Evolutionary conservation across 2,329 filamentous ascomycete genomes (phyloP), one percentile per base, ranked within the genome.

Genomic region (Calonectria pauciramosa): DNA sequence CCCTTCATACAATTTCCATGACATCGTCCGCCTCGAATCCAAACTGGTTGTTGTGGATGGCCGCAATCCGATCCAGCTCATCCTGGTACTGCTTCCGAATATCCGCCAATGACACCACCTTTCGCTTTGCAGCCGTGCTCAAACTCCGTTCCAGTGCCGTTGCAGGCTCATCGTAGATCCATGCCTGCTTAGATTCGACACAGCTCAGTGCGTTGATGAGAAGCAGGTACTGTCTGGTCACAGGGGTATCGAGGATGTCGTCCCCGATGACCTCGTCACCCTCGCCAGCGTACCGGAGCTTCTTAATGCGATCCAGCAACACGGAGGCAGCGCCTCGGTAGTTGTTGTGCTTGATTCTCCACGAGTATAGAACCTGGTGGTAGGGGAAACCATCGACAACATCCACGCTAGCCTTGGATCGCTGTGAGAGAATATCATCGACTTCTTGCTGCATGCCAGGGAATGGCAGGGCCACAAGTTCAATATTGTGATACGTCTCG

Each of bases 181-280:
- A 99, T 81, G 98, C 94, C 76, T 95, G 92, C 78, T 90, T 92
- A 72, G 93, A 88, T 64, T 94, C 92, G 51, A 98, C 95, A 77
- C 95, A 98, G 78, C 94, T 95, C 75, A 99, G 88, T 1, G 95
- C 93, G 83, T 99, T 99, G 87, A 99, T 98, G 56, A 99, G 90
- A 75, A 96, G 90, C n/a, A 99, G 87, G 80, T 98, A 97, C 81
- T 95, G 94, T 79, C 94, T 91, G 60, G 93, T 92, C 38, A 94
- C 89, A 0, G 89, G 88, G 0, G 92, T 93, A 78, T 93, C 92
- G 14, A 92, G 86, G 5, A 88, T 87, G 75, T 93, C 91, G 23
- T 89, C 89, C 5, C 87, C 86, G 1, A 86, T 79, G n/a, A 90
- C 84, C 75, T 87, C 89, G 75, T 93, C 90, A 4, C 90, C 91